These are phyloP conservation scores for Verticillium nubilum DNA, from an alignment of 2,329 filamentous ascomycete genomes.

Conservation along the genomic window DNA sequence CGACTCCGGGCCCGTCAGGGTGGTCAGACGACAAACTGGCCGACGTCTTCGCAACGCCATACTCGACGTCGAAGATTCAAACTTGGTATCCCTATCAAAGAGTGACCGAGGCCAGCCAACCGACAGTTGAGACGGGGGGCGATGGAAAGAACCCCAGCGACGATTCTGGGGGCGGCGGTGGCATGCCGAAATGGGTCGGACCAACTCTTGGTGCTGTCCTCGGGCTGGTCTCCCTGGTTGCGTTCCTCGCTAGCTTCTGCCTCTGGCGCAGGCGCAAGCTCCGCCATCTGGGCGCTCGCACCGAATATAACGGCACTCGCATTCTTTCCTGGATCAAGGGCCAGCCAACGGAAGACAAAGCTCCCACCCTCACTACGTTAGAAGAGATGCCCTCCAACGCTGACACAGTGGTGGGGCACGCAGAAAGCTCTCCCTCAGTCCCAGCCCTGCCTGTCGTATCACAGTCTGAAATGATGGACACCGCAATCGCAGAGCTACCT, in stretches of 20 bases:
- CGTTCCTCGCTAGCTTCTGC: conserved; percentile 42
- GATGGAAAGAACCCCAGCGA: background rate
- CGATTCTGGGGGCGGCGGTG: conserved; percentile 21
- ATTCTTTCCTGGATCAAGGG: conserved; percentile 49
- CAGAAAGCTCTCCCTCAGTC: conserved; percentile 33
- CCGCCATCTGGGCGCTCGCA: conserved; percentile 29
- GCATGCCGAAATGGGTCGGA: conserved; percentile 51
- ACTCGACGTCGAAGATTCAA: conserved; percentile 50
- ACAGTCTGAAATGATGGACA: conserved; percentile 38
- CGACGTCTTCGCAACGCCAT: conserved; percentile 47
- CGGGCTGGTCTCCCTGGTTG: conserved; percentile 50
- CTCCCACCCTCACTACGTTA: conserved; percentile 34
- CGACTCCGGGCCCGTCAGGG: conserved; percentile 52
- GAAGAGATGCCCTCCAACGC: conserved; percentile 33
- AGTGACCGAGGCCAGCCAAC: conserved; percentile 20
- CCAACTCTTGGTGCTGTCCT: conserved; percentile 59
- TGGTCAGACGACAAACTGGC: conserved; percentile 46
- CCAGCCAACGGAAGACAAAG: conserved; percentile 36
- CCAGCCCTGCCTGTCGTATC: conserved; percentile 25
- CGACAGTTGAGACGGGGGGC: conserved; percentile 40
- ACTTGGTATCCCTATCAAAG: conserved; percentile 56
- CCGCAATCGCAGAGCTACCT: conserved; percentile 38
- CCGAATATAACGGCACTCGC: conserved; percentile 39
- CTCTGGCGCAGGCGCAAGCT: conserved; percentile 46
- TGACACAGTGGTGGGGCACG: conserved; percentile 21